Conservation (phyloP, 768 basidiomycete species). For the Cytidiella melzeri region DNA sequence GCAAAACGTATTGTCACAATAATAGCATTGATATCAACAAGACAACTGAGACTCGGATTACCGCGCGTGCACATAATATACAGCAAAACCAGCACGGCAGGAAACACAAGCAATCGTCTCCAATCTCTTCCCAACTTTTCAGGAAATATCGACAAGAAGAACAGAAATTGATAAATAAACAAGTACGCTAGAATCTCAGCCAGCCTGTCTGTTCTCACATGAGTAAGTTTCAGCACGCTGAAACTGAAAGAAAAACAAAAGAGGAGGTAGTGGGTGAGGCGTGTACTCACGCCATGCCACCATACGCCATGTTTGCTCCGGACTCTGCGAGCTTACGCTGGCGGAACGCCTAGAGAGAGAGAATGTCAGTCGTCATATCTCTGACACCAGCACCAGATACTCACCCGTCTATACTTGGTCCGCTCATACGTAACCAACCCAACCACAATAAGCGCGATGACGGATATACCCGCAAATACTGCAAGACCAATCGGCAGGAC, state of each 20-base stretch:
- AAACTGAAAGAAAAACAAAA: background rate
- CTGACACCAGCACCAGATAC: conserved; percentile 17
- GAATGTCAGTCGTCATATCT: no score
- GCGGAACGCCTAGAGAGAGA: conserved; percentile 54
- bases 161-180: conserved; percentile 6
- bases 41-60: background rate
- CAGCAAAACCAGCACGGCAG: background rate
- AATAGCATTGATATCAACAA: no score
- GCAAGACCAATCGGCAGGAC: conserved; percentile 82
- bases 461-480: conserved; percentile 80
- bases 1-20: no score
- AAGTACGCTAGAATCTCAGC: conserved; percentile 3
- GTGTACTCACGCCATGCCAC: conserved; percentile 37
- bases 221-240: background rate
- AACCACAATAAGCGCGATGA: conserved; percentile 76
- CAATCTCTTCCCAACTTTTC: no score
- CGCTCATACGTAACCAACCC: conserved; percentile 84
- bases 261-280: background rate
- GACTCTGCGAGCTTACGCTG: conserved; percentile 67
- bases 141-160: background rate
- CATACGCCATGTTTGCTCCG: conserved; percentile 52
- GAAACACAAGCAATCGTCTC: background rate
- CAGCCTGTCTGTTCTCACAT: conserved; percentile 11
- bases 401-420: conserved; percentile 77
- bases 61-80: background rate